Evolutionary conservation across 2,329 filamentous ascomycete species (phyloP).

Genomic region (Fusarium dimerum): DNA sequence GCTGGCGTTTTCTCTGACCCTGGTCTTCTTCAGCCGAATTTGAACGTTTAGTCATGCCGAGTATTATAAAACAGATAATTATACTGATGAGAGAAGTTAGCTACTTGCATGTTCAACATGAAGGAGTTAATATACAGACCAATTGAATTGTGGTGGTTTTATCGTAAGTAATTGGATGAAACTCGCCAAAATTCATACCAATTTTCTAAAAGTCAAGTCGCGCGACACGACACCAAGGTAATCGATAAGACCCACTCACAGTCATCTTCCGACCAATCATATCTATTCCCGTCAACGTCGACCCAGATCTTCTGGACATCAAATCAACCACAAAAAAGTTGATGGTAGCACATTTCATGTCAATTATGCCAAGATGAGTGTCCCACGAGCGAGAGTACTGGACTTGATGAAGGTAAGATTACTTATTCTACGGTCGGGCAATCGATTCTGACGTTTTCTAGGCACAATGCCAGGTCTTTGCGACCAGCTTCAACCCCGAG

Average conservation of each 20-base stretch:
- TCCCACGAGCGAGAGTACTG: slow-evolving; percentile 61
- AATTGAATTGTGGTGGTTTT: not conserved
- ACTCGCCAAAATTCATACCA: not conserved
- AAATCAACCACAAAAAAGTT: slow-evolving; percentile 32
- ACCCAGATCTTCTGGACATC: slow-evolving; percentile 25
- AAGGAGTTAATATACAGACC: too few relatives aligned
- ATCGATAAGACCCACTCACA: slow-evolving; percentile 2
- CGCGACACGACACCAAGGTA: not conserved
- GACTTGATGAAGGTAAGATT: slow-evolving; percentile 75
- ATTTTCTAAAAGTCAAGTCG: not conserved
- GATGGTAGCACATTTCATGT: slow-evolving; percentile 18
- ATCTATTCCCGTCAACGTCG: slow-evolving; percentile 14
- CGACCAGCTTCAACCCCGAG: slow-evolving; percentile 86
- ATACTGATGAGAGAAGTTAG: not conserved
- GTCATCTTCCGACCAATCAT: slow-evolving; percentile 19
- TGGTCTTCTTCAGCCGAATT: slow-evolving; percentile 6
- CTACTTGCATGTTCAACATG: too few relatives aligned
- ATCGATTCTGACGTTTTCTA: slow-evolving; percentile 41
- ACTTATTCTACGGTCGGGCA: not conserved
- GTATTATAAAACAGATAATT: not conserved
- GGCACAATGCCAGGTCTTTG: slow-evolving; percentile 91
- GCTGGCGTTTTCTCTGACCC: slow-evolving; percentile 21
- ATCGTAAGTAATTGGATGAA: not conserved
- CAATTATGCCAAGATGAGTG: slow-evolving; percentile 55
- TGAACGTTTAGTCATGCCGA: slow-evolving; percentile 16